Base-by-base conservation (phyloP, 352 stramenopile genomes). In the Pythium pyrilobum region DNA sequence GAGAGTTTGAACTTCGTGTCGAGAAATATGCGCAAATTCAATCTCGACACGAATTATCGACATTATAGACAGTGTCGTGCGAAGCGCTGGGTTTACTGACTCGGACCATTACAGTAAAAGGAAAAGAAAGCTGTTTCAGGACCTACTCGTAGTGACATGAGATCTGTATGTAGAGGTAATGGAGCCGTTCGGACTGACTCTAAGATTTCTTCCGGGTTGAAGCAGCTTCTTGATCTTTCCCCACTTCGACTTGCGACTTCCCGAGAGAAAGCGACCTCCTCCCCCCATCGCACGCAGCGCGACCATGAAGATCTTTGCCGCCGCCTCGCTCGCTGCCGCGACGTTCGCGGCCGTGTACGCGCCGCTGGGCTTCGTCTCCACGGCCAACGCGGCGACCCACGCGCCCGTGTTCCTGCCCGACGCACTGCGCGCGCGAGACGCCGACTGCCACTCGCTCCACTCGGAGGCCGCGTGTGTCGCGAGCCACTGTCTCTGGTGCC, bases 401-500 rank as follows among this genome's bases (percentile, higher is more conserved):
- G 59, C 62, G 11, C 46, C 65, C 7, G 59, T 76, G 27, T 77
- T 77, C n/a, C 32, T 63, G 16, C 48, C 47, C 18, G 51, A 58
- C 20, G 54, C 38, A 7, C 38, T 60, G 15, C 27, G 23, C 28
- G 11, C 20, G 38, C 46, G 11, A 15, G 27, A 41, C 9, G 32
- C 52, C 28, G 73, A 81, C 13, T 92, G 81, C 62, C 79, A 90
- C 55, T 54, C 61, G 23, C 63, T 76, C 55, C 68, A 66, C 41
- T 53, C 59, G 25, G 66, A 87, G 47, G 68, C 81, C 23, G 44
- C 43, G 57, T 92, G 81, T 29, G 24, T 88, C 11, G 27, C 63
- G 27, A 71, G 60, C 37, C 70, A 86, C 50, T 92, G 81, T 64
- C 71, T 67, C 36, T 92, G 81, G 81, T 92, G 81, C 64, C 59